phyloP scores from a whole-genome alignment of 2,329 filamentous ascomycete species.

The Ophiostoma sp. region DNA sequence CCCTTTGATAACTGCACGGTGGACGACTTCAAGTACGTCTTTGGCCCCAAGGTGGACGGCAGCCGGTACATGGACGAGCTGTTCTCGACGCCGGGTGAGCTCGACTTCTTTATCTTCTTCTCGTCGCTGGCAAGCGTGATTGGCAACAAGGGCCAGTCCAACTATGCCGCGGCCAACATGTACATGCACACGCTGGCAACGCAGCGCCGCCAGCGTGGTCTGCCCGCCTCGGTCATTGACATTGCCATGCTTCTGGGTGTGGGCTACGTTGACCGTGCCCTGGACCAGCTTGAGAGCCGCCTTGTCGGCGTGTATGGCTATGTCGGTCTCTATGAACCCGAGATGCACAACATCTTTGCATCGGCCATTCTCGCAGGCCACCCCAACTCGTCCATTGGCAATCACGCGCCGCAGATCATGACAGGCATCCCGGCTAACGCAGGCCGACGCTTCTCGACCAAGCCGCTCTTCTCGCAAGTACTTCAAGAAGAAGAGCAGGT shows the following conservation, averaged over 20 bases:
- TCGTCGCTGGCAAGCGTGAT: constrained; percentile 32
- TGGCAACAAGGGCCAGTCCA: constrained; percentile 37
- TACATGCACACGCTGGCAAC: constrained; percentile 40
- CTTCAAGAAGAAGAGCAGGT: constrained; percentile 18
- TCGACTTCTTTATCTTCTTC: constrained; percentile 34
- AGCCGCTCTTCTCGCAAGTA: constrained; percentile 20
- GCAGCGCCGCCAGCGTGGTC: constrained; percentile 34
- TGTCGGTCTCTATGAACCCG: constrained; percentile 22
- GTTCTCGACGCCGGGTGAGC: constrained; percentile 21
- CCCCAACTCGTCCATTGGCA: constrained; percentile 15
- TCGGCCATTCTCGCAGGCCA: constrained; percentile 29
- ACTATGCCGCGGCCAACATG: constrained; percentile 40
- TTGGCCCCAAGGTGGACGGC: constrained; percentile 33
- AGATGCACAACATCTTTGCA: constrained; percentile 23
- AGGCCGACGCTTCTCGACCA: constrained; percentile 21
- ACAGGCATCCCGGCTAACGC: constrained; percentile 19
- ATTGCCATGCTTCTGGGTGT: constrained; percentile 33
- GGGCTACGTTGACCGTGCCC: constrained; percentile 24
- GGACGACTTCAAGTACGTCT: constrained; percentile 29
- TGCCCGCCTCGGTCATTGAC: constrained; percentile 39
- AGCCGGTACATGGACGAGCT: constrained; percentile 34
- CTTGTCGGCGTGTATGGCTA: constrained; percentile 24
- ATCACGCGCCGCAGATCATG: constrained; percentile 21
- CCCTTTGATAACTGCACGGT: constrained; percentile 23
- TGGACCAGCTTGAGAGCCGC: constrained; percentile 21